phyloP scores from a whole-genome alignment of 1,284 basidiomycete species.

The Sanghuangporus baumii region DNA sequence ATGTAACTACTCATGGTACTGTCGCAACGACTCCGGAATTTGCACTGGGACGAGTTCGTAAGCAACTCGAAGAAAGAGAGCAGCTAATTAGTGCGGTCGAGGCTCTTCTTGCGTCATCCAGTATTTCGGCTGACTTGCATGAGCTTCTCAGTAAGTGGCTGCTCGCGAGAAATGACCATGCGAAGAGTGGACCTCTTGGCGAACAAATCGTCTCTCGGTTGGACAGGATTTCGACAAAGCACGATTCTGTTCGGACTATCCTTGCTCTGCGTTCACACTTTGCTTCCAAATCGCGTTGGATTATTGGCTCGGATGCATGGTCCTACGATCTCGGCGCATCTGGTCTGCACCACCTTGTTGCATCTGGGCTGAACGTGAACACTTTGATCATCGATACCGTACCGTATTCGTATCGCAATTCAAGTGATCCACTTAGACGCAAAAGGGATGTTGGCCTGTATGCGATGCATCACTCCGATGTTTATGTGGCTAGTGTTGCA shows the following conservation, averaged over 20 bases:
- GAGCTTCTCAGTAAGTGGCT: constrained; percentile 71
- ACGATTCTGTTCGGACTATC: constrained; percentile 47
- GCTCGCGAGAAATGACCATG: constrained; percentile 55
- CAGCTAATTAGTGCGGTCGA: constrained; percentile 61
- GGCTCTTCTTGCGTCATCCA: constrained; percentile 40
- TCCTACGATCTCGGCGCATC: constrained; percentile 96
- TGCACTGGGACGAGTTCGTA: constrained; percentile 87
- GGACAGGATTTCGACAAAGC: constrained; percentile 36
- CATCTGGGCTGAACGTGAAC: constrained; percentile 90
- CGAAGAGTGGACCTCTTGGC: constrained; percentile 56
- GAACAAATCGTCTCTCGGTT: constrained; percentile 48
- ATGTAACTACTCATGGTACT: constrained; percentile 58
- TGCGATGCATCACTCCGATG: constrained; percentile 97
- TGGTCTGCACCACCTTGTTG: constrained; percentile 90
- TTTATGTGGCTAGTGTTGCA: constrained; percentile 93
- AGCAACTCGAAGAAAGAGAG: constrained; percentile 68
- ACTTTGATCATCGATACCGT: constrained; percentile 93
- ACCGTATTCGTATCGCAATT: constrained; percentile 77
- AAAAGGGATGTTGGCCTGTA: constrained; percentile 96
- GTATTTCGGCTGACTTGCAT: constrained; percentile 58
- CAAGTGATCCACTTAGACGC: constrained; percentile 64
- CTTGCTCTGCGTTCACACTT: constrained; percentile 60
- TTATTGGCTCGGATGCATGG: constrained; percentile 97
- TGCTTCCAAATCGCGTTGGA: constrained; percentile 78
- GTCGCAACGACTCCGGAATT: constrained; percentile 88